These are phyloP conservation scores for Trichoderma sp. DNA, from an alignment of 2,329 filamentous ascomycete species.

Conservation along the genomic window DNA sequence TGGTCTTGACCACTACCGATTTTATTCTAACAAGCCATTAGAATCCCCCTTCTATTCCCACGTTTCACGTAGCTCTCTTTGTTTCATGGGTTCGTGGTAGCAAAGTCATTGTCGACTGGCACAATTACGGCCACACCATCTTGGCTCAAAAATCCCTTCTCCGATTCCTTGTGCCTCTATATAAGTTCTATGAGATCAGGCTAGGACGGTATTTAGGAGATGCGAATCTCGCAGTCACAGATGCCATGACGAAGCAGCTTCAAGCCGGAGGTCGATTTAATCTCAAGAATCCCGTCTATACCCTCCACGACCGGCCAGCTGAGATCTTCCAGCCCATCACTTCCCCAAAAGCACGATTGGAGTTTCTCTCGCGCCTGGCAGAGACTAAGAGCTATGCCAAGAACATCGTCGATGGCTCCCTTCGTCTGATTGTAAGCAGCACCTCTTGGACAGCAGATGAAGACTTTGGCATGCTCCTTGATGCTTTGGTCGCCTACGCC, in stretches of 20 bases:
- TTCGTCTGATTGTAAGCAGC: constrained; percentile 78
- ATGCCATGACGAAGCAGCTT: constrained; percentile 79
- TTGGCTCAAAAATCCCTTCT: constrained; percentile 60
- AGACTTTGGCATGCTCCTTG: constrained; percentile 84
- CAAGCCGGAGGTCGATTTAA: constrained; percentile 56
- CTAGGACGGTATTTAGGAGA: constrained; percentile 65
- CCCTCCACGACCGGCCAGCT: constrained; percentile 84
- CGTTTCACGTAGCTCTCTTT: constrained; percentile 70
- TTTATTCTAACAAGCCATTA: constrained; percentile 35
- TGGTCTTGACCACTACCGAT: not conserved
- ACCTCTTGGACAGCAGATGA: constrained; percentile 98
- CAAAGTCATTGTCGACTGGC: constrained; percentile 89
- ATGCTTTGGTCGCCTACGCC: constrained; percentile 75
- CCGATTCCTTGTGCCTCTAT: constrained; percentile 75
- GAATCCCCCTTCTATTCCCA: constrained; percentile 94
- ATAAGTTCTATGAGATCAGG: constrained; percentile 71
- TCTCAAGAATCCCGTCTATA: constrained; percentile 61
- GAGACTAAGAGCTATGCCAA: constrained; percentile 60
- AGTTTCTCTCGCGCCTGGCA: constrained; percentile 63
- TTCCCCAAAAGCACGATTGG: constrained; percentile 42
- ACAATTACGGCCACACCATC: constrained; percentile 97
- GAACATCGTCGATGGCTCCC: constrained; percentile 55
- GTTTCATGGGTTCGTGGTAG: constrained; percentile 76
- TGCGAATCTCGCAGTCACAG: constrained; percentile 81
- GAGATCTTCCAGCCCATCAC: constrained; percentile 72